Percentiles rank a stretch among this genome's conserved stretches.
phyloP scores from a whole-genome alignment of 75 land plant species.

The Gnetum montanum region DNA sequence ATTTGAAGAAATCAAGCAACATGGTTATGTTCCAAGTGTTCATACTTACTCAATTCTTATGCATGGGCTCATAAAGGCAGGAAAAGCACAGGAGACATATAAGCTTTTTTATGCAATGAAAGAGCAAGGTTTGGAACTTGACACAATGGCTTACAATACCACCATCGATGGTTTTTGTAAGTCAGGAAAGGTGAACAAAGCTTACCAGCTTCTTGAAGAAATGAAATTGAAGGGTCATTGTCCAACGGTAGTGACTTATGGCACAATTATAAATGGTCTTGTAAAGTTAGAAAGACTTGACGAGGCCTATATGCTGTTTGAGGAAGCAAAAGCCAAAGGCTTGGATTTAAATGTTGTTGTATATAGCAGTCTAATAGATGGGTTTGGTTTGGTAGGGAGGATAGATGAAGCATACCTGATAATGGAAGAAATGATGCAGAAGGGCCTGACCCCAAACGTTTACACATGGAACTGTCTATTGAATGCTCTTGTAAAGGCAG shows the following conservation, averaged over 20 bases:
- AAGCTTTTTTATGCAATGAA: constrained; percentile 62
- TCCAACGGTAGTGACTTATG: constrained; percentile 54
- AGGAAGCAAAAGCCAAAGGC: constrained; percentile 63
- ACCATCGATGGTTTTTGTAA: constrained; percentile 71
- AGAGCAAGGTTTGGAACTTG: constrained; percentile 58
- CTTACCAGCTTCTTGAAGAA: constrained; percentile 74
- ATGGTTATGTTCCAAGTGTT: constrained; percentile 51
- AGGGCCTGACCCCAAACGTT: constrained; percentile 52
- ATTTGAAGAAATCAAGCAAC: constrained; percentile 53
- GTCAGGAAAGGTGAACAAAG: constrained; percentile 68
- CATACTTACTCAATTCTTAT: constrained; percentile 68
- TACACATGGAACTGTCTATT: constrained; percentile 72
- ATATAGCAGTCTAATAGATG: constrained; percentile 72
- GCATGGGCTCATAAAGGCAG: constrained; percentile 61
- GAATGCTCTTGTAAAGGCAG: constrained; percentile 64
- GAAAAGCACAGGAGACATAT: constrained; percentile 46
- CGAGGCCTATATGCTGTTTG: constrained; percentile 74
- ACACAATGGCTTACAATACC: constrained; percentile 56
- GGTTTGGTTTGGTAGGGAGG: constrained; percentile 68
- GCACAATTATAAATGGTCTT: constrained; percentile 65
- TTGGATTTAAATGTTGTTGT: constrained; percentile 41
- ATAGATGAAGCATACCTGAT: constrained; percentile 71
- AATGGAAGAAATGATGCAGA: constrained; percentile 70
- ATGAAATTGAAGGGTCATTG: constrained; percentile 45
- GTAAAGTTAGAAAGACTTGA: constrained; percentile 67